phyloP scores from a whole-genome alignment of 2,329 filamentous ascomycete genomes.

The Chaetomiaceae sp. region DNA sequence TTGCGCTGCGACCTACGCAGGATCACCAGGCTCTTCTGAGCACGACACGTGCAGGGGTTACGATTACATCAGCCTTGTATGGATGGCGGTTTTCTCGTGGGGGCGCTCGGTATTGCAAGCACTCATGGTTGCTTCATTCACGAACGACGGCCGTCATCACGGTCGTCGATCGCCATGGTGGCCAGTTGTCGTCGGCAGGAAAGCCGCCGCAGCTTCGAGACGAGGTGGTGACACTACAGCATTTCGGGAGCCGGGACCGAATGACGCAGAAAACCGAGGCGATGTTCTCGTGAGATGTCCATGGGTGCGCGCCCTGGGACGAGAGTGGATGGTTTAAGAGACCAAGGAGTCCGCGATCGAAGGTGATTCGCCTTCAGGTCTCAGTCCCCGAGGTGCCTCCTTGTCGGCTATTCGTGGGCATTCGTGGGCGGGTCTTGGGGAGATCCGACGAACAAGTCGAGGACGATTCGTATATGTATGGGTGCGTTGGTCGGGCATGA shows the following conservation, averaged over 20 bases:
- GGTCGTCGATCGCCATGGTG: no score
- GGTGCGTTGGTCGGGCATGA: neutral
- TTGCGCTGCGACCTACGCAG: neutral
- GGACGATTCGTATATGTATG: neutral
- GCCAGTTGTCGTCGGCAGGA: neutral
- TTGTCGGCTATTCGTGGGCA: neutral
- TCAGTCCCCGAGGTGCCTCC: neutral
- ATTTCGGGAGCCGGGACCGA: slow-evolving; percentile 11
- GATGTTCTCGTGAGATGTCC: neutral
- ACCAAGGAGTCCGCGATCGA: neutral
- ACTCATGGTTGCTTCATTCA: no score
- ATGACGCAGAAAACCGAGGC: neutral
- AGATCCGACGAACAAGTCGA: neutral
- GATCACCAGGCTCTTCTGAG: neutral
- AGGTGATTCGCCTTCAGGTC: neutral
- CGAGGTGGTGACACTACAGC: slow-evolving; percentile 2
- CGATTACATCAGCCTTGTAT: no score
- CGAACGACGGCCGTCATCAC: no score
- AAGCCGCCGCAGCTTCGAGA: neutral
- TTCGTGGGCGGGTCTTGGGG: neutral
- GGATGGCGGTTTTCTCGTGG: no score
- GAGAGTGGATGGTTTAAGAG: no score
- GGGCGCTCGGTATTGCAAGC: no score
- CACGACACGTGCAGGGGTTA: neutral
- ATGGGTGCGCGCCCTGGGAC: neutral